A percentile compares a stretch with the other conserved stretches of the same genome.
Evolutionary conservation across 192 early-diverging fungal species (phyloP).

Genomic region (Podila minutissima): DNA sequence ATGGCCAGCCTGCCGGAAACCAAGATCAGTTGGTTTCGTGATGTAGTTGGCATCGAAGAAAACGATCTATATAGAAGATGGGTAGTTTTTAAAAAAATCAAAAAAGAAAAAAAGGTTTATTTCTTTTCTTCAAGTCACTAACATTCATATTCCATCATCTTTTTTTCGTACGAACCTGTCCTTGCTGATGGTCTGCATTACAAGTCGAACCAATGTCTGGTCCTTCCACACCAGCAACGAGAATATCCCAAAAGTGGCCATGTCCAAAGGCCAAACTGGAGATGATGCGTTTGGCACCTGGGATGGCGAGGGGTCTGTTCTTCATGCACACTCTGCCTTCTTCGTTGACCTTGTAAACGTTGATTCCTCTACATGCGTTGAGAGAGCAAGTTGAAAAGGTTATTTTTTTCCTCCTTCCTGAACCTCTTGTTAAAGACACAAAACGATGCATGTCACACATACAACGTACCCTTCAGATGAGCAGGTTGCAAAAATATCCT

Average conservation of each 20-base stretch:
- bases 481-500: constrained; percentile 38
- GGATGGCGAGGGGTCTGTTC: constrained; percentile 2
- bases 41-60: constrained; percentile 31
- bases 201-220: background rate
- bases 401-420: no score
- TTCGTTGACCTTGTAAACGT: constrained; percentile 14
- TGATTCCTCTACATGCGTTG: background rate
- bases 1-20: background rate
- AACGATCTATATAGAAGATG: constrained; percentile 5
- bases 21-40: constrained; percentile 7
- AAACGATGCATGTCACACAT: background rate
- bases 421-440: background rate
- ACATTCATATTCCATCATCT: background rate
- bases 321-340: constrained; percentile 5
- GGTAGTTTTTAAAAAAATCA: background rate
- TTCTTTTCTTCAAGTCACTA: no score
- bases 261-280: constrained; percentile 33
- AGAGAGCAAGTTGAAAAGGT: background rate
- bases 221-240: constrained; percentile 35
- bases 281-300: constrained; percentile 6
- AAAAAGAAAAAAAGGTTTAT: background rate
- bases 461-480: constrained; percentile 18
- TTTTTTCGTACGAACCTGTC: constrained; percentile 9
- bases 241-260: constrained; percentile 32
- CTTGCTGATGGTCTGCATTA: background rate